Base-by-base conservation (phyloP, 345 rosid genomes). In the Passiflora organensis region DNA sequence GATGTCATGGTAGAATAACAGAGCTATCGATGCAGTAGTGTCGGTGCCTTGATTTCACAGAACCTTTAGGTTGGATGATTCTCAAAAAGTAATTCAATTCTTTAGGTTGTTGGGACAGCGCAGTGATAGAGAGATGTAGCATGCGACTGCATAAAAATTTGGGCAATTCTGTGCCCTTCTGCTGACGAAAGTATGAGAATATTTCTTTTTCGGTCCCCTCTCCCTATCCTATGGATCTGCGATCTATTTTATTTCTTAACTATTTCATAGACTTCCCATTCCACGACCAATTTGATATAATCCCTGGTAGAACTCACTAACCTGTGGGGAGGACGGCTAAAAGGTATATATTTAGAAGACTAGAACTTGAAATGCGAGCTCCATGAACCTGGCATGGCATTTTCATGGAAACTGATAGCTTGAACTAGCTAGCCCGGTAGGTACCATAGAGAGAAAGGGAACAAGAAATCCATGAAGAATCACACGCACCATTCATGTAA, bases 401-500 rank as follows among this genome's bases (percentile, higher is more conserved):
- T n/a, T n/a, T n/a, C n/a, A n/a, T n/a, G n/a, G n/a, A n/a, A n/a
- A n/a, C n/a, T n/a, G n/a, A n/a, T n/a, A n/a, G n/a, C n/a, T n/a
- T n/a, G n/a, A n/a, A n/a, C n/a, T n/a, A n/a, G n/a, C n/a, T n/a
- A n/a, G n/a, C n/a, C n/a, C n/a, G n/a, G n/a, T n/a, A n/a, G n/a
- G 34, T 28, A 28, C 34, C 3, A 28, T 24, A 55, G 24, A n/a
- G 42, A 21, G 52, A 16, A 42, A 19, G 25, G 22, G 37, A 62
- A 25, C 60, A 56, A 25, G 43, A 48, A 64, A 1, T 41, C 56
- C 56, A 64, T 64, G 61, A 49, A 48, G 44, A 55, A 53, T 1
- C 22, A 42, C 83, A 82, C 77, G 66, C 75, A 63, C 63, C 80
- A 65, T 63, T 76, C 81, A 78, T 80, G 85, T 49, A 72, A 63